Base-by-base conservation (phyloP, 2,329 filamentous ascomycete species). In the Grosmannia penicillata region DNA sequence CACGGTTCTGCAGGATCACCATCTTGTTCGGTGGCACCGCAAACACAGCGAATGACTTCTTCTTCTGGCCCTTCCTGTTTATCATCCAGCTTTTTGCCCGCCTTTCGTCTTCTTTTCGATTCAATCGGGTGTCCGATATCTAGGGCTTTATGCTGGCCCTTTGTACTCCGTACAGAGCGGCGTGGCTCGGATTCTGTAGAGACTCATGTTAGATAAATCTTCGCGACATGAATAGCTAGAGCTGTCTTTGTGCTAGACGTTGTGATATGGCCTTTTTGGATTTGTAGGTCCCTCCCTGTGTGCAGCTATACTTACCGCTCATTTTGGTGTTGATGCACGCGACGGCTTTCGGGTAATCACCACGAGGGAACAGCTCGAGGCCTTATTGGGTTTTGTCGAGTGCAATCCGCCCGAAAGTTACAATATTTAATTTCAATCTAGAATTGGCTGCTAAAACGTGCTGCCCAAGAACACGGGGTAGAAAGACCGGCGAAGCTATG, bases 101-200 rank as follows among this genome's bases (percentile, higher is more conserved):
- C 64, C 50, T 61, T 57, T 37, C 48, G 47, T 24, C 65, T 66
- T 51, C 62, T 62, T 53, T 78, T 78, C 38, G 70, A 61, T 8
- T 71, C 65, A 42, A 63, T 54, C 3, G 63, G 63, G 44, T 70
- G 66, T 42, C 84, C 81, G 49, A 82, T 71, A 53, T 94, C 86
- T 49, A 85, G 78, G 47, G 82, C 81, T 60, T 94, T 94, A 60
- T 96, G 86, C 52, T 95, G 87, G 55, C 91, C 91, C 56, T 98
- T 98, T 47, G 91, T 98, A 51, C 89, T 86, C 53, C 91, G 82
- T 47, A 91, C 87, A 31, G 91, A 98, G 55, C 91, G 83, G 57
- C 91, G 81, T 42, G 86, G 83, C 71, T 95, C 89, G 42, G 63
- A 58, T 59, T 75, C 69, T 55, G 57, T 57, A 34, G 36, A 35